These are phyloP conservation scores for Cordyceps farinosa DNA, from an alignment of 2,329 filamentous ascomycete genomes.

Conservation along the genomic window DNA sequence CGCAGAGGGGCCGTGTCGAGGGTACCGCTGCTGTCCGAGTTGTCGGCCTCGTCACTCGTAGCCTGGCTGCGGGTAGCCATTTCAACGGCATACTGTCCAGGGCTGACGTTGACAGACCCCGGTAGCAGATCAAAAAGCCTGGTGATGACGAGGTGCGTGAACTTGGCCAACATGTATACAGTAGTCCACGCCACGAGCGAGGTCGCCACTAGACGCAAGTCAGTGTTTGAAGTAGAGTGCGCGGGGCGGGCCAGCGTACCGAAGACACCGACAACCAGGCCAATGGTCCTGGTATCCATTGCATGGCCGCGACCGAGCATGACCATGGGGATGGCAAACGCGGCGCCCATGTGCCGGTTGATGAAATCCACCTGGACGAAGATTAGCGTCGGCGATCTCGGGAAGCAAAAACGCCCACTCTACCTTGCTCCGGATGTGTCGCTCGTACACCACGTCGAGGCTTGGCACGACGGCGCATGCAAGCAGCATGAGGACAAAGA, in stretches of 20 bases:
- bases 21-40: background rate
- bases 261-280: conserved; percentile 42
- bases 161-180: conserved; percentile 26
- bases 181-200: conserved; percentile 34
- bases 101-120: no score
- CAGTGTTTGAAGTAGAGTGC: conserved; percentile 10
- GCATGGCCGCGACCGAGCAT: conserved; percentile 39
- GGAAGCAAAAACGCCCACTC: background rate
- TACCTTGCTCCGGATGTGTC: conserved; percentile 34
- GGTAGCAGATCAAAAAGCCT: background rate
- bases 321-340: conserved; percentile 48
- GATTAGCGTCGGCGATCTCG: conserved; percentile 4
- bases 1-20: background rate
- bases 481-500: conserved; percentile 35
- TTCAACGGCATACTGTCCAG: background rate
- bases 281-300: conserved; percentile 34
- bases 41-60: background rate
- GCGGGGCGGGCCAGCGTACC: conserved; percentile 31
- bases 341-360: conserved; percentile 49
- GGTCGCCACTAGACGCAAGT: conserved; percentile 31
- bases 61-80: no score
- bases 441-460: conserved; percentile 29
- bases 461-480: conserved; percentile 21
- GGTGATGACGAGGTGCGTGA: conserved; percentile 21
- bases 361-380: conserved; percentile 43